These are phyloP conservation scores for Cladorrhinum samala DNA, from an alignment of 495 filamentous ascomycete species.

Conservation along the genomic window DNA sequence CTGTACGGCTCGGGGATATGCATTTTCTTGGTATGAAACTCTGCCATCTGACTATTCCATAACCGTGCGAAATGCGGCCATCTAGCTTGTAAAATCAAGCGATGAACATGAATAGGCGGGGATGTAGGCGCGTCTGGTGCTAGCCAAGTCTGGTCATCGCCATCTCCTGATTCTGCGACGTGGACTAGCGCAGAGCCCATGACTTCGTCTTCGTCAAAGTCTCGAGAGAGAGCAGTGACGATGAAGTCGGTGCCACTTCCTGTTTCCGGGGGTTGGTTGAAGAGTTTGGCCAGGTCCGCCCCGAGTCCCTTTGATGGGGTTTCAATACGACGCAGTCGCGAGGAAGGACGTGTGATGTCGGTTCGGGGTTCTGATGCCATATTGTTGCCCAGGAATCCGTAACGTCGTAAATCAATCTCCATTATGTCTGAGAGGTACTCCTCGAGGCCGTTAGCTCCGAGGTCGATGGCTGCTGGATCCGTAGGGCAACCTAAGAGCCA, in stretches of 20 bases:
- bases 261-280: constrained; percentile 70
- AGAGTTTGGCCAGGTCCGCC: constrained; percentile 73
- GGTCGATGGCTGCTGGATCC: constrained; percentile 48
- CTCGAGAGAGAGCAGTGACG: constrained; percentile 69
- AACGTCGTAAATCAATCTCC: constrained; percentile 76
- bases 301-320: constrained; percentile 64
- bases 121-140: constrained; percentile 60
- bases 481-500: constrained; percentile 92
- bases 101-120: constrained; percentile 86
- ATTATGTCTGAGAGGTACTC: constrained; percentile 93
- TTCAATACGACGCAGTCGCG: constrained; percentile 34
- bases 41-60: constrained; percentile 88
- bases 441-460: constrained; percentile 54
- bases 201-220: constrained; percentile 57
- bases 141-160: constrained; percentile 55
- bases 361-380: constrained; percentile 53
- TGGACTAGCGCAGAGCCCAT: constrained; percentile 42
- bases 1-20: constrained; percentile 95
- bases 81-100: constrained; percentile 83
- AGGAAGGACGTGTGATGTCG: constrained; percentile 47
- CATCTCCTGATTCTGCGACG: constrained; percentile 28
- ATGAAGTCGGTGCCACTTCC: constrained; percentile 80
- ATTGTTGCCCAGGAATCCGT: constrained; percentile 80
- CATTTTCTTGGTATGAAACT: constrained; percentile 94
- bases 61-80: constrained; percentile 95